These are phyloP conservation scores for Aureobasidium sp. DNA, from an alignment of 2,329 filamentous ascomycete species.

Conservation along the genomic window DNA sequence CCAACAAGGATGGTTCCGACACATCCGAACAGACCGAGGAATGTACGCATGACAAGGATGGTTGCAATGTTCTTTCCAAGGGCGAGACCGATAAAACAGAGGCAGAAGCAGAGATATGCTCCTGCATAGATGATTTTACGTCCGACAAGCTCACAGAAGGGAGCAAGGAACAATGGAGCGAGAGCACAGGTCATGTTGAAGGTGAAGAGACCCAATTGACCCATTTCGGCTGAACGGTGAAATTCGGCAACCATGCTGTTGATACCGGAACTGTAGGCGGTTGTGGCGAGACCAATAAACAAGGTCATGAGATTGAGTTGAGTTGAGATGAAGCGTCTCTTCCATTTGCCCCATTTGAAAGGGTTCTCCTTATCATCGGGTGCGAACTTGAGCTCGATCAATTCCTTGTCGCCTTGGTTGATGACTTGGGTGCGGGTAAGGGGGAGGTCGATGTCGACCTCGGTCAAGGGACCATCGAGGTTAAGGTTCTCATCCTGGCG, in stretches of 20 bases:
- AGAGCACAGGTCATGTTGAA: conserved; percentile 46
- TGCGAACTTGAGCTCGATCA: conserved; percentile 42
- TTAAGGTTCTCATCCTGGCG: conserved; percentile 27
- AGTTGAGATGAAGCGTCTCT: conserved; percentile 41
- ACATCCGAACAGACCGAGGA: conserved; percentile 45
- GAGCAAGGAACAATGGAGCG: conserved; percentile 43
- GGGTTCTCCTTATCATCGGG: conserved; percentile 44
- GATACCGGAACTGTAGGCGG: conserved; percentile 47
- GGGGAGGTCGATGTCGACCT: conserved; percentile 44
- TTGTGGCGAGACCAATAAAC: conserved; percentile 49
- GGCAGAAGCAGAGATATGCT: conserved; percentile 40
- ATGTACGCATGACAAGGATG: conserved; percentile 41
- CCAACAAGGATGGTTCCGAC: conserved; percentile 45
- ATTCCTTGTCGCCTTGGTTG: conserved; percentile 39
- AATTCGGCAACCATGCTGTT: conserved; percentile 41
- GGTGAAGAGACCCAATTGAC: conserved; percentile 44
- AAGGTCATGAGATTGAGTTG: conserved; percentile 48
- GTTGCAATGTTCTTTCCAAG: conserved; percentile 44
- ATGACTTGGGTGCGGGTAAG: conserved; percentile 40
- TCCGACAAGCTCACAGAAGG: conserved; percentile 46
- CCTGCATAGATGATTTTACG: conserved; percentile 42
- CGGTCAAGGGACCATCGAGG: conserved; percentile 33
- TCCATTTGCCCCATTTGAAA: conserved; percentile 42
- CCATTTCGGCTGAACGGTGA: conserved; percentile 36
- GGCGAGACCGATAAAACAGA: conserved; percentile 44